phyloP scores from a whole-genome alignment of 495 filamentous ascomycete genomes.

The Cryomyces minteri region DNA sequence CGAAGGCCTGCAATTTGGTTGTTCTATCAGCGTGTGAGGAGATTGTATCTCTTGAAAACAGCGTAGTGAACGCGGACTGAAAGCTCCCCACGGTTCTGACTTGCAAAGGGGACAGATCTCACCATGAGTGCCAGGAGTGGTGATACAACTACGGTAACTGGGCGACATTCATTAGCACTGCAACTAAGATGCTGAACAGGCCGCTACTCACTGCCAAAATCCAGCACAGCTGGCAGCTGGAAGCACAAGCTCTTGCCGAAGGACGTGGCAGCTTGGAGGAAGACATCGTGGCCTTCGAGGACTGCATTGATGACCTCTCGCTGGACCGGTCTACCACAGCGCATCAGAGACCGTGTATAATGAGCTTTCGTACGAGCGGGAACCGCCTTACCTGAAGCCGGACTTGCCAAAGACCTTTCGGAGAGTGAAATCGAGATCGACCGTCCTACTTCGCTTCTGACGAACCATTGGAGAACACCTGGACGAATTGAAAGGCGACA shows the following conservation, averaged over 20 bases:
- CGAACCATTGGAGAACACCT: not conserved
- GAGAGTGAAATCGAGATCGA: slow-evolving; percentile 74
- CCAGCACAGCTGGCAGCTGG: slow-evolving; percentile 76
- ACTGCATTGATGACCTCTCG: slow-evolving; percentile 71
- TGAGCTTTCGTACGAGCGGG: not conserved
- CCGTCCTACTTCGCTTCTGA: not conserved
- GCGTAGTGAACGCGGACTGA: too few species aligned
- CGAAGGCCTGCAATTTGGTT: slow-evolving; percentile 78
- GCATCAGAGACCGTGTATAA: not conserved
- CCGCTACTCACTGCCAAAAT: slow-evolving; percentile 50
- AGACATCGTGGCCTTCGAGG: slow-evolving; percentile 75
- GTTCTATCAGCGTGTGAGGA: slow-evolving; percentile 28
- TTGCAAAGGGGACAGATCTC: slow-evolving; percentile 7
- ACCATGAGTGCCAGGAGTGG: slow-evolving; percentile 86
- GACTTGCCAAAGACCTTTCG: slow-evolving; percentile 64
- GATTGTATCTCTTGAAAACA: too few species aligned
- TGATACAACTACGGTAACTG: slow-evolving; percentile 81
- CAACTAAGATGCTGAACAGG: not conserved
- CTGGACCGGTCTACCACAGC: slow-evolving; percentile 47
- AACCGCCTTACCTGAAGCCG: slow-evolving; percentile 40
- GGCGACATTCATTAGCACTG: not conserved
- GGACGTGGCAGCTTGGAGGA: slow-evolving; percentile 88
- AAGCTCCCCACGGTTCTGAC: not conserved
- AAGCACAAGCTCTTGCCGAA: slow-evolving; percentile 94
- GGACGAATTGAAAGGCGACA: too few species aligned